These are phyloP conservation scores for Dendrobium nobile DNA, from an alignment of 106 monocot genomes.

Conservation along the genomic window DNA sequence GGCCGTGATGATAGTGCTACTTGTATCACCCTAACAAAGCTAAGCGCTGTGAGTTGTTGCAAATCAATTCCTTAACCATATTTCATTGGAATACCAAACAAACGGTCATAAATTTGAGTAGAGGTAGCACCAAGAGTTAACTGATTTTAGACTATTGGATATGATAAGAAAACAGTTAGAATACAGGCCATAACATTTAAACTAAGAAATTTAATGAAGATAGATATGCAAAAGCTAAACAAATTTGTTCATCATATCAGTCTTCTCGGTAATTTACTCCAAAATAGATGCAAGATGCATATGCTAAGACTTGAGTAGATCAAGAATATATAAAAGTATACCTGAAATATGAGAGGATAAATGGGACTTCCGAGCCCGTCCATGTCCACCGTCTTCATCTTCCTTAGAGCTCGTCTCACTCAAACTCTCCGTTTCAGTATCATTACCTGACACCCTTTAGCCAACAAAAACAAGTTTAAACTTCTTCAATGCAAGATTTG, in stretches of 20 bases:
- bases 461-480: background rate
- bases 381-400: conserved; percentile 17
- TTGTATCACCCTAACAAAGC: background rate
- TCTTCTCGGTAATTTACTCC: background rate
- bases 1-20: background rate
- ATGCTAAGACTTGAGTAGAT: background rate
- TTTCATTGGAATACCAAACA: background rate
- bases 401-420: conserved; percentile 45
- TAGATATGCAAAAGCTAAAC: background rate
- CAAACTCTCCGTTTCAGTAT: conserved; percentile 29
- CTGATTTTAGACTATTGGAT: background rate
- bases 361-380: conserved; percentile 30
- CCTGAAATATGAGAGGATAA: conserved; percentile 34
- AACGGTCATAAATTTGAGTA: background rate
- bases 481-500: background rate
- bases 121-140: background rate
- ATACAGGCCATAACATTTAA: background rate
- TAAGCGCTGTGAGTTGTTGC: background rate
- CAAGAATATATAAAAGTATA: conserved; percentile 7
- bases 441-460: conserved; percentile 30
- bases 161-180: background rate
- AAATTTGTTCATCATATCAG: background rate
- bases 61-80: background rate
- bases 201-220: background rate
- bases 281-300: background rate